Evolutionary conservation across 495 filamentous ascomycete genomes (phyloP), one percentile per base, ranked within the genome.

Genomic region (Penicillium cinerascens): DNA sequence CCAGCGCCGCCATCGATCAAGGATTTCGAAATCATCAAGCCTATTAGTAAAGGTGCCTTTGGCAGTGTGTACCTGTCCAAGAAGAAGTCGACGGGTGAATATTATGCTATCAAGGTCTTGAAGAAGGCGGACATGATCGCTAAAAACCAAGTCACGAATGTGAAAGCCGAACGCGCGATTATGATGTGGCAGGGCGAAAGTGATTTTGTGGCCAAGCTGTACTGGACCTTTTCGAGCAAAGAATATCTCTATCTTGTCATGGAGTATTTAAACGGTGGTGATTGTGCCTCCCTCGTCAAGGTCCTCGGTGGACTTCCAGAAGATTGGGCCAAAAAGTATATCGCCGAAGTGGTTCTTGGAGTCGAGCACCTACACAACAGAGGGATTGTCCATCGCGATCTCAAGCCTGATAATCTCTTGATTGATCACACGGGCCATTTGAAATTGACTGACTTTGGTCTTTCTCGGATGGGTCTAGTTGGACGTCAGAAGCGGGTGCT

Each of bases 121-220:
- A 97, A 96, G 72, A 98, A 98, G 67, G 92, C 95, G 9, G 93
- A 98, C 73, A 98, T 98, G 93, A 89, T 98, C 55, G 95, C 95
- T 46, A 98, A 98, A 68, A 98, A 98, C 69, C 93, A 98, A 67
- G 91, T 97, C 61, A 96, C 92, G 42, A 98, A 98, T 64, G 93
- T 98, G 55, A 96, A 97, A 72, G 93, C 95, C 10, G 93, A 98
- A 70, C 82, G 93, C 56, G 95, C 95, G n/a, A 98, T 98, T 61
- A 97, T 98, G 93, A 98, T 98, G 95, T 96, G 93, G 85, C 95
- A 98, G 74, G 95, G 95, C 22, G 93, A 97, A 64, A 98, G 93
- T 69, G 93, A 98, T 56, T 98, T 97, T 70, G 93, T 98, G 44
- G 93, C 93, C 15, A 98, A 98, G 70, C 78, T 98, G 6, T 97